Base-by-base conservation (phyloP, 1,139 yeast genomes). In the Candida albicans region DNA sequence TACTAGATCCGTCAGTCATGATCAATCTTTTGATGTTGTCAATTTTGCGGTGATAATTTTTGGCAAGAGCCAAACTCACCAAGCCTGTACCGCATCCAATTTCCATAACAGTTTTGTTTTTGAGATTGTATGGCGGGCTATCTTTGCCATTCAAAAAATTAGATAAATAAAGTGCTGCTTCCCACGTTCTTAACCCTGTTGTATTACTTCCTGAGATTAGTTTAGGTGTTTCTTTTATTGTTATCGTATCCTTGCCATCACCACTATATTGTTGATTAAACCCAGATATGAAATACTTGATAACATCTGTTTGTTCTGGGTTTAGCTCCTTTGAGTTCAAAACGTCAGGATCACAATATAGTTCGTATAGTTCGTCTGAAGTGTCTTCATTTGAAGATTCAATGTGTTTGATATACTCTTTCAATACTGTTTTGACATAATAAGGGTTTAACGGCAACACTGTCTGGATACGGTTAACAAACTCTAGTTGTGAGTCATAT, bases 111-210 rank as follows among this genome's bases (percentile, higher is more conserved):
- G 57, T 57, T 31, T 61, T 56, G 7, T 53, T 51, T 4, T 24
- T 35, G 35, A 56, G 44, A 30, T 55, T 41, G 14, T 43, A 47
- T 3, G 49, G 46, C 5, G 41, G 27, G 9, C 29, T 10, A 2
- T 27, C 10, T 12, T 34, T 40, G 37, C 30, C 43, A 28, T 64
- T 52, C 33, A 87, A 53, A 51, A 64, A 79, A 40, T 79, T 72
- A 8, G 84, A 66, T 13, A 90, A 64, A 46, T 71, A 88, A n/a
- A 87, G 53, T 0, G 96, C 87, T 0, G 96, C 97, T 58, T 89
- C 97, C 98, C 98, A 91, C 0, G 98, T 91, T 36, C 97, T 68
- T 46, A 82, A 67, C 0, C 98, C 98, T 0, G 98, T 91, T 1
- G 96, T 85, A 7, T 95, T 96, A 27, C 68, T 60, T 0, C 89